Percentiles rank a stretch among this genome's conserved stretches.
Conservation (phyloP, 345 rosid genomes). For the Eucalyptus viminalis region DNA sequence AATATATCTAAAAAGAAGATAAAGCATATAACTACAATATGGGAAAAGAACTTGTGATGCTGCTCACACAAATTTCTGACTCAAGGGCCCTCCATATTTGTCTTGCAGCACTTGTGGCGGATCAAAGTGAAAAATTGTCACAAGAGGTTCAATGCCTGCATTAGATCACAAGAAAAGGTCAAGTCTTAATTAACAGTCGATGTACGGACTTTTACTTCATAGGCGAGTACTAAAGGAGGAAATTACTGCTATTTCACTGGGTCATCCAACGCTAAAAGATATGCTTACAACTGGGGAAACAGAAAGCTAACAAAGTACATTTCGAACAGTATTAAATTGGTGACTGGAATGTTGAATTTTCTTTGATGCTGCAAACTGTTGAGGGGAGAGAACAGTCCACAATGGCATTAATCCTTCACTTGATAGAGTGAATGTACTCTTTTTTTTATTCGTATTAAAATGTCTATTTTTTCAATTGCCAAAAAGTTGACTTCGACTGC, state of each 20-base stretch:
- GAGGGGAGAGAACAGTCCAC: not conserved
- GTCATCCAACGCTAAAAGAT: not conserved
- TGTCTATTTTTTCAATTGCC: not conserved
- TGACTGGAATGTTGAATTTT: not conserved
- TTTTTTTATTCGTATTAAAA: not conserved
- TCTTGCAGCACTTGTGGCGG: not conserved
- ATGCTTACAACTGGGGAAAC: not conserved
- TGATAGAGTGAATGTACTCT: not conserved
- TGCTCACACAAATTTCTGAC: not conserved
- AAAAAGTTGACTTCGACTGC: not conserved
- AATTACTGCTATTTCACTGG: not conserved
- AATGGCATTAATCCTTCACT: not conserved
- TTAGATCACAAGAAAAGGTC: not conserved
- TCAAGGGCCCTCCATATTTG: not conserved
- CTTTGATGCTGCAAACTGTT: not conserved
- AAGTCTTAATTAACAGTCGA: not conserved
- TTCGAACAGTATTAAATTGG: not conserved
- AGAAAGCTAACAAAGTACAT: not conserved
- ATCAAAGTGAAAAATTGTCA: not conserved
- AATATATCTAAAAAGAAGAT: not conserved
- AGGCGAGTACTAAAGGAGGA: not conserved
- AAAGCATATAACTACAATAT: not conserved
- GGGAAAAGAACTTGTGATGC: not conserved
- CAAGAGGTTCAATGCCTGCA: not conserved
- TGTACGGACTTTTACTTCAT: not conserved